These are phyloP conservation scores for Aspergillus coremiiformis DNA, from an alignment of 495 filamentous ascomycete genomes.

Conservation along the genomic window DNA sequence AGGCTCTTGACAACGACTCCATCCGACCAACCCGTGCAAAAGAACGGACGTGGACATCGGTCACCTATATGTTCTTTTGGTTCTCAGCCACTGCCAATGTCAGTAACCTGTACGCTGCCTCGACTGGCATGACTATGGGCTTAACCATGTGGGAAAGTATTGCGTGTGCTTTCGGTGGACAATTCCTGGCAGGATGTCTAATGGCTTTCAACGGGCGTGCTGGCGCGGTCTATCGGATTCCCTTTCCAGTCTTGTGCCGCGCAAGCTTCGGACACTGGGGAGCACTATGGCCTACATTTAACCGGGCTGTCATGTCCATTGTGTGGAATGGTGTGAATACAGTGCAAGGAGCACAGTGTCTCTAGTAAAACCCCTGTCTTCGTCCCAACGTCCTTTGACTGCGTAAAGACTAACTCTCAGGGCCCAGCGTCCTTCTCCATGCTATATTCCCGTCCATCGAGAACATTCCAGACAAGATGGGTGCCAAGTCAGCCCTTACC, in stretches of 20 bases:
- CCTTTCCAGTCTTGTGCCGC: conserved; percentile 30
- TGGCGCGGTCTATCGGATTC: conserved; percentile 34
- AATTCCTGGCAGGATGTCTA: conserved; percentile 23
- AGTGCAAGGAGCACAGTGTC: conserved; percentile 32
- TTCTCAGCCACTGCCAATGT: conserved; percentile 36
- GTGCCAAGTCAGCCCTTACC: conserved; percentile 25
- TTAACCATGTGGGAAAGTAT: conserved; percentile 35
- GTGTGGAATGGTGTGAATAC: conserved; percentile 35
- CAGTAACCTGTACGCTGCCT: conserved; percentile 31
- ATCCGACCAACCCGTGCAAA: conserved; percentile 28
- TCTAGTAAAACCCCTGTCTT: no score
- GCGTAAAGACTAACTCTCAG: no score
- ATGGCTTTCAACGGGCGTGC: conserved; percentile 33
- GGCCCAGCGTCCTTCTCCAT: conserved; percentile 31
- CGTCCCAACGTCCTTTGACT: no score
- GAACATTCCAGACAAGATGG: conserved; percentile 28
- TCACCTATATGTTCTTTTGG: conserved; percentile 35
- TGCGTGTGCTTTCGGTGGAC: conserved; percentile 26
- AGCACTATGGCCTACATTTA: conserved; percentile 34
- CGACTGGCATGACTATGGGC: conserved; percentile 28
- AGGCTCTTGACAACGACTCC: conserved; percentile 30
- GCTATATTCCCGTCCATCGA: conserved; percentile 30
- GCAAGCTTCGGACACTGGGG: conserved; percentile 31
- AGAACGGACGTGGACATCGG: conserved; percentile 30
- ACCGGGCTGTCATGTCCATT: conserved; percentile 32